phyloP scores from a whole-genome alignment of 2,329 filamentous ascomycete species.

The Mycocentrospora acerina region DNA sequence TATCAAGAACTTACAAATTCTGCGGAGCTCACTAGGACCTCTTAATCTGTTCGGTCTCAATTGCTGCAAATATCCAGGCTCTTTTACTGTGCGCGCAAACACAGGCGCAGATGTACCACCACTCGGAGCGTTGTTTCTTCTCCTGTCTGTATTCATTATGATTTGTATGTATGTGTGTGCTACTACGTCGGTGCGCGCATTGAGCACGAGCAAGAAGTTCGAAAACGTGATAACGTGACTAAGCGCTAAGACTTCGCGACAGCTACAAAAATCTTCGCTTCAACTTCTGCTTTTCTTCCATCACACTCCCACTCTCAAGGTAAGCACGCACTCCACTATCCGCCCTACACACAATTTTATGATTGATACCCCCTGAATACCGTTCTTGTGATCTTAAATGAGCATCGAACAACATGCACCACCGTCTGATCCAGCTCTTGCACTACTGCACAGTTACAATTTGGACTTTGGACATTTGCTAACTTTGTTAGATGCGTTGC shows the following conservation, averaged over 20 bases:
- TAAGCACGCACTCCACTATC: slow-evolving; percentile 19
- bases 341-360: slow-evolving; percentile 33
- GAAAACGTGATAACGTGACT: slow-evolving; percentile 23
- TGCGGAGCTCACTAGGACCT: slow-evolving; percentile 71
- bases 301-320: slow-evolving; percentile 23
- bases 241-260: slow-evolving; percentile 33
- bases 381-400: slow-evolving; percentile 58
- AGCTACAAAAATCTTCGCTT: slow-evolving; percentile 30
- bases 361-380: slow-evolving; percentile 56
- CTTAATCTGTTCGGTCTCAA: slow-evolving; percentile 59
- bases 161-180: slow-evolving; percentile 13
- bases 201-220: slow-evolving; percentile 11
- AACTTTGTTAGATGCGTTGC: slow-evolving; percentile 17
- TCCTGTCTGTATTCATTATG: slow-evolving; percentile 61
- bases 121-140: slow-evolving; percentile 84
- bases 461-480: slow-evolving; percentile 15
- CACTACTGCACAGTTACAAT: slow-evolving; percentile 9
- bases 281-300: slow-evolving; percentile 20
- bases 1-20: slow-evolving; percentile 69
- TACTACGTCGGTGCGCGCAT: slow-evolving; percentile 5
- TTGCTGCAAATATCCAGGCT: slow-evolving; percentile 49
- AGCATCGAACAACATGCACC: slow-evolving; percentile 63
- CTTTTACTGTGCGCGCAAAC: slow-evolving; percentile 57
- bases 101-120: slow-evolving; percentile 75
- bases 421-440: slow-evolving; percentile 53